Conservation (phyloP, 108 stramenopile genomes). For the Seminavis robusta region DNA sequence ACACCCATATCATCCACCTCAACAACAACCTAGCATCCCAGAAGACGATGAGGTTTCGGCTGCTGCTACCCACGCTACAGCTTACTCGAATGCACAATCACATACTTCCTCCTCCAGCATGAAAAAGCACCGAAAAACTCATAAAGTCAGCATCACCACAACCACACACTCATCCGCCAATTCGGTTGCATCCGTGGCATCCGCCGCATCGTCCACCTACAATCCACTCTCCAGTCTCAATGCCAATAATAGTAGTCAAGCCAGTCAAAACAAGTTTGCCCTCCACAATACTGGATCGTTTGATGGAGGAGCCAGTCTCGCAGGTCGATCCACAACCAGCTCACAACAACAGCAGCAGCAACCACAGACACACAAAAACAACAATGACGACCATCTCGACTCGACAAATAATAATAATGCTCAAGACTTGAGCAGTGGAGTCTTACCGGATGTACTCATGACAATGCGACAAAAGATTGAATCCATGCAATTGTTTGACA, state of each 20-base stretch:
- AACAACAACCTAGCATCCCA: too few relatives aligned
- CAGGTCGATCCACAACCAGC: not conserved
- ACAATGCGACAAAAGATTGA: slow-evolving; percentile 80
- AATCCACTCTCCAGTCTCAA: slow-evolving; percentile 2
- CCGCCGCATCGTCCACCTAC: not conserved
- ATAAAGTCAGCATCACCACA: not conserved
- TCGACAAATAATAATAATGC: not conserved
- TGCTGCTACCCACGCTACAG: not conserved
- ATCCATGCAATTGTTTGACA: slow-evolving; percentile 63
- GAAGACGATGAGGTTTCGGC: too few relatives aligned
- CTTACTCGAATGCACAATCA: not conserved
- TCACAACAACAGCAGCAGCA: not conserved
- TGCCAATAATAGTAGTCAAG: slow-evolving; percentile 3
- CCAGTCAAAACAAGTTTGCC: too few relatives aligned
- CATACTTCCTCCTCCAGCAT: not conserved
- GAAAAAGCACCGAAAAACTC: not conserved
- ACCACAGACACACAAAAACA: not conserved
- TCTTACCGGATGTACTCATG: slow-evolving; percentile 70
- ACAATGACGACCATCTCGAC: slow-evolving; percentile 1
- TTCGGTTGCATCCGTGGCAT: not conserved
- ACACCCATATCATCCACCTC: not conserved
- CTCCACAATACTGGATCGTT: too few relatives aligned
- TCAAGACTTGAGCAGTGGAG: slow-evolving; percentile 33
- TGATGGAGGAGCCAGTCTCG: too few relatives aligned
- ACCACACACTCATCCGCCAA: not conserved